A percentile compares a stretch with the other conserved stretches of the same genome.
Conservation (phyloP, 1,284 basidiomycete genomes). For the Kwoniella shivajii region DNA sequence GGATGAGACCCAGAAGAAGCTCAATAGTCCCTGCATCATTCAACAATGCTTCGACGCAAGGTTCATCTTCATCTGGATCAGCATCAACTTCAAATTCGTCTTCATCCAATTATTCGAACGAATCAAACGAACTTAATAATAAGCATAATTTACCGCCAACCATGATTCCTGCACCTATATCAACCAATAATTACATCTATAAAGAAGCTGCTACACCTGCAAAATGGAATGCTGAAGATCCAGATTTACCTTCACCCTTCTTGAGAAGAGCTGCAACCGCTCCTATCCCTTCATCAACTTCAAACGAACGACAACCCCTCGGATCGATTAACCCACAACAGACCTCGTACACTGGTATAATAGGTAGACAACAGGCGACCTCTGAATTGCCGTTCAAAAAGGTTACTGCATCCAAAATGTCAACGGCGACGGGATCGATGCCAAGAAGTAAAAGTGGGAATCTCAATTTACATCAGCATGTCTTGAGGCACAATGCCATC, state of each 20-base stretch:
- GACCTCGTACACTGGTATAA: neutral
- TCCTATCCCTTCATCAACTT: neutral
- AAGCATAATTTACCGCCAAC: conserved; percentile 26
- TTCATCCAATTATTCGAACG: conserved; percentile 4
- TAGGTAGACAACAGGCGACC: neutral
- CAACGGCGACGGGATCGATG: neutral
- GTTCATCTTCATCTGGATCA: conserved; percentile 1
- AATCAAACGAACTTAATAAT: conserved; percentile 3
- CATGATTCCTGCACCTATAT: conserved; percentile 37
- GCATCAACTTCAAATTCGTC: conserved; percentile 5
- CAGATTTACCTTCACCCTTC: conserved; percentile 48
- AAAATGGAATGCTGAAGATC: conserved; percentile 47
- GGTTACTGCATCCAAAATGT: too few species aligned
- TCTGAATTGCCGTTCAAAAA: neutral
- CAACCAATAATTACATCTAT: conserved; percentile 26
- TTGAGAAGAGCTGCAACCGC: conserved; percentile 24
- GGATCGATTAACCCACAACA: conserved; percentile 19
- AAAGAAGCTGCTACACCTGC: conserved; percentile 48
- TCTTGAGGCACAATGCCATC: conserved; percentile 34
- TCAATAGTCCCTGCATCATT: conserved; percentile 21
- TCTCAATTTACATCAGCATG: conserved; percentile 38
- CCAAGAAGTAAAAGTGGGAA: conserved; percentile 33
- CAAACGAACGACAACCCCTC: conserved; percentile 18
- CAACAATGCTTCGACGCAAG: neutral
- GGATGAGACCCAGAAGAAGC: conserved; percentile 29